Conservation (phyloP, 441 rosid genomes). For the Metrosideros polymorpha region DNA sequence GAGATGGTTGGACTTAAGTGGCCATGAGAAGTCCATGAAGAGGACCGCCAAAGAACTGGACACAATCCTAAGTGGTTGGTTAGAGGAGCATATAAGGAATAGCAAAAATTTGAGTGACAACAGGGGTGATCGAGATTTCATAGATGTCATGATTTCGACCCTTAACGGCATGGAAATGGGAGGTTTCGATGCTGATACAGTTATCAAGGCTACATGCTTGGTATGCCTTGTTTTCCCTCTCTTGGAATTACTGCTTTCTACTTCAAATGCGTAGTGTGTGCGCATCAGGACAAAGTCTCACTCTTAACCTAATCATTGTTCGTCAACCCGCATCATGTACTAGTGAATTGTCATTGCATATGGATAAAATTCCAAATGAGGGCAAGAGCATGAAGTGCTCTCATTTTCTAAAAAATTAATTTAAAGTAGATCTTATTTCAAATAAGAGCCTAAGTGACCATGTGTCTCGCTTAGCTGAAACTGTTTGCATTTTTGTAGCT, state of each 20-base stretch:
- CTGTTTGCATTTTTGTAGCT: no score
- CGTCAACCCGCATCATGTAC: no score
- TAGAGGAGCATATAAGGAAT: background rate
- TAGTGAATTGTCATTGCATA: no score
- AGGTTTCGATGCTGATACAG: background rate
- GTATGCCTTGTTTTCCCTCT: background rate
- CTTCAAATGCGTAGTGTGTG: background rate
- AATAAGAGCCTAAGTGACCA: no score
- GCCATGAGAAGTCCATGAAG: background rate
- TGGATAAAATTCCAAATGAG: no score
- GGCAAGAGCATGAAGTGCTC: no score
- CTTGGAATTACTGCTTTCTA: background rate
- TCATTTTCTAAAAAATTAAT: no score
- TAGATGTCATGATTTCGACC: background rate
- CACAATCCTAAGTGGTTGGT: background rate
- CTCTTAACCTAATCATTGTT: background rate
- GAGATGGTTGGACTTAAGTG: background rate
- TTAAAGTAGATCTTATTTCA: no score
- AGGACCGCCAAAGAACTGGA: background rate
- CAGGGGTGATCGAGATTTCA: background rate
- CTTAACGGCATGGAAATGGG: background rate
- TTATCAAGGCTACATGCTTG: background rate
- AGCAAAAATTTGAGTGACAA: background rate
- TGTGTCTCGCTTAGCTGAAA: no score
- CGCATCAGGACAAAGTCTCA: background rate